Percentiles rank a stretch among this genome's conserved stretches.
Conservation (phyloP, 2,329 filamentous ascomycete genomes). For the Talaromyces sp. region DNA sequence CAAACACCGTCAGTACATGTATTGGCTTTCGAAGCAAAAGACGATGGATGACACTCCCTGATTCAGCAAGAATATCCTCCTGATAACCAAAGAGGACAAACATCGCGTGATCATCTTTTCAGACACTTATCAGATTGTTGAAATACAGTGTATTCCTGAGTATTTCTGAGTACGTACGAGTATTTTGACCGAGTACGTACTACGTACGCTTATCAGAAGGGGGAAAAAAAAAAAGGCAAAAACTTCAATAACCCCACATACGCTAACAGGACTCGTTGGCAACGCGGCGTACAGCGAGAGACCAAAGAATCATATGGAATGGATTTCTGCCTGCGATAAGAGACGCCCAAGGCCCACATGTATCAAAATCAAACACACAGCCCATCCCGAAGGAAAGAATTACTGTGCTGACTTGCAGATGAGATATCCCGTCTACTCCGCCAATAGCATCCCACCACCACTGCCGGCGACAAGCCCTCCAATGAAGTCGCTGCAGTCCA, state of each 20-base stretch:
- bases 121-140: neutral
- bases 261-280: constrained; percentile 6
- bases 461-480: neutral
- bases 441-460: neutral
- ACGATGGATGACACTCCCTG: constrained; percentile 9
- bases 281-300: neutral
- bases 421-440: neutral
- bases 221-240: neutral
- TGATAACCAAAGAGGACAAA: neutral
- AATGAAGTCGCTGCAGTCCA: neutral
- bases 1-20: neutral
- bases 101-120: neutral
- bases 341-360: neutral
- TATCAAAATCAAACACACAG: neutral
- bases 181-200: neutral
- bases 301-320: neutral
- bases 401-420: neutral
- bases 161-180: neutral
- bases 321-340: neutral
- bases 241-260: constrained; percentile 15
- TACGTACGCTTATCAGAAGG: neutral
- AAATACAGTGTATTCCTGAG: neutral
- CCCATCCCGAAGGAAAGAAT: no score
- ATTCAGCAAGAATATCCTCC: constrained; percentile 14
- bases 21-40: neutral